phyloP scores from a whole-genome alignment of 83 land plant genomes.

The Diphasiastrum complanatum region DNA sequence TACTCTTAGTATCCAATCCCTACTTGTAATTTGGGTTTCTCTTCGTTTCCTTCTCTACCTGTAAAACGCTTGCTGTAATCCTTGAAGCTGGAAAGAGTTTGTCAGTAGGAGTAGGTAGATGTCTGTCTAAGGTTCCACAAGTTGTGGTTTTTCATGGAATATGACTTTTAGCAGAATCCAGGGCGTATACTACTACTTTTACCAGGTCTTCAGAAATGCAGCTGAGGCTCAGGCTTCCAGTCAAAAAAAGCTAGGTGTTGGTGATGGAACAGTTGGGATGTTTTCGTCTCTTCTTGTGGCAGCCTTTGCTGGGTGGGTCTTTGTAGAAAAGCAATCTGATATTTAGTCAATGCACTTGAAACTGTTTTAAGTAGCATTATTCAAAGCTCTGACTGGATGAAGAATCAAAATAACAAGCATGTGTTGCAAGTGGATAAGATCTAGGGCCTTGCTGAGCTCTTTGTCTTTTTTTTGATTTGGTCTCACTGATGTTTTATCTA shows the following conservation, averaged over 20 bases:
- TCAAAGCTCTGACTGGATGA: no score
- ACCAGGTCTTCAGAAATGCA: conserved; percentile 72
- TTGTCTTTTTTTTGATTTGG: neutral
- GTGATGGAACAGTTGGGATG: conserved; percentile 94
- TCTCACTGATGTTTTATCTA: neutral
- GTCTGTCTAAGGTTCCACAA: neutral
- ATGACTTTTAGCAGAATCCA: conserved; percentile 19
- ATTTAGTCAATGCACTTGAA: neutral
- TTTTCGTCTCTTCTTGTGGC: conserved; percentile 71
- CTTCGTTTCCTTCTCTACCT: no score
- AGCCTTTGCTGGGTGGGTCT: conserved; percentile 69
- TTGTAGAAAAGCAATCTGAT: neutral
- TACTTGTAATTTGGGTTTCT: no score
- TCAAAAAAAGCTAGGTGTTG: conserved; percentile 45
- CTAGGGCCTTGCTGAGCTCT: neutral
- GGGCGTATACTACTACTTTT: conserved; percentile 92
- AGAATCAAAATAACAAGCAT: neutral
- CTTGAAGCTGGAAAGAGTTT: neutral
- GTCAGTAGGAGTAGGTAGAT: neutral
- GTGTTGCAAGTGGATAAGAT: neutral
- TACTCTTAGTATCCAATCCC: no score
- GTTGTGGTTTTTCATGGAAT: neutral
- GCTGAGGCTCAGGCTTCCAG: conserved; percentile 54
- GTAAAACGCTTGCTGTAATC: neutral
- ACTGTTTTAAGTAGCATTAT: no score